Evolutionary conservation across 176 grass and related monocot genomes (phyloP).

Genomic region (Aegilops tauschii): DNA sequence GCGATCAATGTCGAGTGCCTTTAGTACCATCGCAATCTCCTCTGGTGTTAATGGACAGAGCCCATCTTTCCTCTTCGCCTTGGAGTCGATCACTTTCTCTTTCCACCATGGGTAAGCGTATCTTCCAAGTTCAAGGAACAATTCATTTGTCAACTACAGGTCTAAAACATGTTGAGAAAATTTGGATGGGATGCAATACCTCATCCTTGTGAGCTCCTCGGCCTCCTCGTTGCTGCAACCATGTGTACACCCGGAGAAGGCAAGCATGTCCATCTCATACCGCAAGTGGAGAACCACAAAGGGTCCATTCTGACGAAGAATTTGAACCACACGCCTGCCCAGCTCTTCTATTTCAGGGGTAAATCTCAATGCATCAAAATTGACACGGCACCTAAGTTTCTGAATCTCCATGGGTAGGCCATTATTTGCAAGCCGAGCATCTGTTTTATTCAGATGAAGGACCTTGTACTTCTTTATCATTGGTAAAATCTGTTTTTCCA

Average conservation of each 20-base stretch:
- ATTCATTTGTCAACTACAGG: not conserved
- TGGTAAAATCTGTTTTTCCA: conserved; percentile 75
- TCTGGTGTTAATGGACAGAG: conserved; percentile 90
- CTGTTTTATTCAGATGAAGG: conserved; percentile 82
- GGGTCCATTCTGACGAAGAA: conserved; percentile 67
- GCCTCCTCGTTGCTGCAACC: conserved; percentile 70
- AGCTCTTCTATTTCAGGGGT: conserved; percentile 85
- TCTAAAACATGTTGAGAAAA: not conserved
- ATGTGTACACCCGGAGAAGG: conserved; percentile 94
- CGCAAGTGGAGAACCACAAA: conserved; percentile 89
- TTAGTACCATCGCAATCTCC: conserved; percentile 77
- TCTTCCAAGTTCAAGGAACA: conserved; percentile 41
- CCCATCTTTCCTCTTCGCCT: conserved; percentile 74
- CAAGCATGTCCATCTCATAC: conserved; percentile 99
- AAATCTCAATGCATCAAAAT: conserved; percentile 80
- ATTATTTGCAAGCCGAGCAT: conserved; percentile 86
- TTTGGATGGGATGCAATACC: conserved; percentile 41
- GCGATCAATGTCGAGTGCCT: conserved; percentile 67
- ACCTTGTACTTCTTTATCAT: conserved; percentile 84
- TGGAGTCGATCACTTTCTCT: conserved; percentile 90
- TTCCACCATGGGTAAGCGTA: conserved; percentile 99
- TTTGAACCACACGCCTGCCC: conserved; percentile 67
- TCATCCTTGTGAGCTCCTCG: conserved; percentile 84
- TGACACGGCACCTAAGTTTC: conserved; percentile 80
- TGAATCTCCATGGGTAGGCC: conserved; percentile 75